Percentiles rank a stretch among this genome's conserved stretches.
Evolutionary conservation across 1,284 basidiomycete genomes (phyloP).

Genomic region (Tremellales sp.): DNA sequence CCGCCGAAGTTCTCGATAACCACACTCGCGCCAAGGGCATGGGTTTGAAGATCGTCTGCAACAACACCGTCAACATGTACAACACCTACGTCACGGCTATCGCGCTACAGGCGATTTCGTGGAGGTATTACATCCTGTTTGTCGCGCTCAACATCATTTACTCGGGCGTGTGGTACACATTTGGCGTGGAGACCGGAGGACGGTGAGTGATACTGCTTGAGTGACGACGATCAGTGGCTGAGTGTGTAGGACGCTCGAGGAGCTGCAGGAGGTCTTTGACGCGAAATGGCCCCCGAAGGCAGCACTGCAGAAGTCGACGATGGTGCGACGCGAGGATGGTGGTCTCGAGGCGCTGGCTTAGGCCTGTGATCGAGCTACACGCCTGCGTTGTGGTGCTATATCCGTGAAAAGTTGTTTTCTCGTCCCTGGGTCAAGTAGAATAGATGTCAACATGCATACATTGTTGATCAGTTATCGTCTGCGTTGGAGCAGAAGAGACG

Average conservation of each 20-base stretch:
- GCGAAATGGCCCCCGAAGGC: constrained; percentile 15
- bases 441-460: too few species aligned
- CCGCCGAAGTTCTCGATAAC: constrained; percentile 21
- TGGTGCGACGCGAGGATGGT: constrained; percentile 8
- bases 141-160: constrained; percentile 17
- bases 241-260: constrained; percentile 16
- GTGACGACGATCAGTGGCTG: too few species aligned
- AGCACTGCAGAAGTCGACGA: constrained; percentile 10
- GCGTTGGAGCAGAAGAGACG: too few species aligned
- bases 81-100: constrained; percentile 67
- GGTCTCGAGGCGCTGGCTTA: too few species aligned
- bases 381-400: too few species aligned
- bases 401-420: too few species aligned
- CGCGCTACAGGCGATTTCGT: constrained; percentile 58
- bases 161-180: constrained; percentile 13
- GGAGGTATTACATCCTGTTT: constrained; percentile 56
- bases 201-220: too few species aligned
- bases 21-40: constrained; percentile 29
- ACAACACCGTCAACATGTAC: constrained; percentile 12
- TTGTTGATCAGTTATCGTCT: too few species aligned
- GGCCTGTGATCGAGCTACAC: too few species aligned
- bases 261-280: constrained; percentile 16
- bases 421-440: too few species aligned
- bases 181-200: constrained; percentile 18
- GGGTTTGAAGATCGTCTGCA: constrained; percentile 10